Evolutionary conservation across 306 rosid species (phyloP).

Genomic region (Phaseolus lunatus): DNA sequence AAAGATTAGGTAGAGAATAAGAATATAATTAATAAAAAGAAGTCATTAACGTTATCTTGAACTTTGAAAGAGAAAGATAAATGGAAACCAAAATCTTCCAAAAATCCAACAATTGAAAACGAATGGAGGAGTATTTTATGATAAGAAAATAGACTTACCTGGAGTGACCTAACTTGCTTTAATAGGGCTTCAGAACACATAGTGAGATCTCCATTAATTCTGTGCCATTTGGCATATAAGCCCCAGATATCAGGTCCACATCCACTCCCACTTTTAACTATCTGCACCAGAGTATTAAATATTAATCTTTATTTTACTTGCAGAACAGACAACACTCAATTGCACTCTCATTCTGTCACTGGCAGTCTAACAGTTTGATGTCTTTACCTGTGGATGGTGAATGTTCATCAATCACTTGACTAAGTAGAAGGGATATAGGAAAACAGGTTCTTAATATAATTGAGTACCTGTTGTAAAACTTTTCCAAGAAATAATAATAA

Average conservation of each 20-base stretch:
- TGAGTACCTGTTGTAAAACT: conserved; percentile 76
- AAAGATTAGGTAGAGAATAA: no score
- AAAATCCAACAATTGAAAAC: no score
- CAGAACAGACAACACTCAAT: conserved; percentile 15
- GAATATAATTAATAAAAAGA: no score
- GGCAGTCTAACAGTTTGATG: conserved; percentile 2
- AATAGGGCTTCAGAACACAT: conserved; percentile 95
- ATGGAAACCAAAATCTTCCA: no score
- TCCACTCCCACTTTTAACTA: conserved; percentile 74
- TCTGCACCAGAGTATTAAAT: conserved; percentile 57
- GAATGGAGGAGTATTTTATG: not conserved
- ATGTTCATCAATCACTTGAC: conserved; percentile 5
- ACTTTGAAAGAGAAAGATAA: no score
- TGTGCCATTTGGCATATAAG: conserved; percentile 94
- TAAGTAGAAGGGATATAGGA: conserved; percentile 25
- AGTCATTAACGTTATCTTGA: no score
- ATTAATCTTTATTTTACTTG: conserved; percentile 31
- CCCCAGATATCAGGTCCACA: conserved; percentile 83
- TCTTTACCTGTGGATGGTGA: not conserved
- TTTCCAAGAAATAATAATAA: conserved; percentile 72
- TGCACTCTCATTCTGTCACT: not conserved
- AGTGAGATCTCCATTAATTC: conserved; percentile 75
- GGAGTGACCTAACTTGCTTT: conserved; percentile 96
- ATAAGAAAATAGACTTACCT: conserved; percentile 58
- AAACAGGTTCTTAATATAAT: conserved; percentile 36